Base-by-base conservation (phyloP, 177 flowering plant genomes). In the Vitis hybrid region DNA sequence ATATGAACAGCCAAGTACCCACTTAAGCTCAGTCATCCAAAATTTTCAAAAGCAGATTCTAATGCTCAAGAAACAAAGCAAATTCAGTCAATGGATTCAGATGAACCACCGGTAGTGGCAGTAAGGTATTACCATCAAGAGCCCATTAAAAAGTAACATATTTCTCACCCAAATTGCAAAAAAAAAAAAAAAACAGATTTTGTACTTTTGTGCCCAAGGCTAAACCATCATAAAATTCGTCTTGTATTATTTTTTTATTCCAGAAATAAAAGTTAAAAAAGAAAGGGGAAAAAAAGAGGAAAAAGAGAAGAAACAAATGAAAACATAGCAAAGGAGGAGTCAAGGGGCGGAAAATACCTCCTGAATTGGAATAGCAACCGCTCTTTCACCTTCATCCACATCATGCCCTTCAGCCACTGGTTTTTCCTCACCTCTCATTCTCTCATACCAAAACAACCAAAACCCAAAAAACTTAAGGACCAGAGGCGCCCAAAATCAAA, bases 381-480 rank as follows among this genome's bases (percentile, higher is more conserved):
- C 11, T 15, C 19, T 58, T 60, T 68, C 55, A 45, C 33, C 1
- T 16, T 69, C 22, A 70, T 16, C 33, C 7, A 9, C 74, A 50
- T 57, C 51, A 6, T 59, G 62, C 50, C 52, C 67, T 19, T 71
- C 58, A 14, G 15, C 33, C 10, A 5, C 67, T 11, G 61, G 16
- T 29, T 69, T 65, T 33, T 68, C 72, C 39, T 68, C 72, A 16
- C 29, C 60, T 12, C 53, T 58, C 79, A 76, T 76, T 59, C 29
- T 26, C 55, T 7, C 31, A 33, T 52, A 48, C 19, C n/a, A 29
- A 66, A 61, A 19, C 3, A 52, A 45, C 67, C 65, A 16, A 48
- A 56, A 55, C 53, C 12, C 56, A 15, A 53, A 53, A 59, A 53
- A 12, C 15, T 39, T 0, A 62, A 18, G 11, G 18, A 33, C 48